Evolutionary conservation across 768 basidiomycete genomes (phyloP), one percentile per base, ranked within the genome.

Genomic region (Pleurotus salmoneostramineus): DNA sequence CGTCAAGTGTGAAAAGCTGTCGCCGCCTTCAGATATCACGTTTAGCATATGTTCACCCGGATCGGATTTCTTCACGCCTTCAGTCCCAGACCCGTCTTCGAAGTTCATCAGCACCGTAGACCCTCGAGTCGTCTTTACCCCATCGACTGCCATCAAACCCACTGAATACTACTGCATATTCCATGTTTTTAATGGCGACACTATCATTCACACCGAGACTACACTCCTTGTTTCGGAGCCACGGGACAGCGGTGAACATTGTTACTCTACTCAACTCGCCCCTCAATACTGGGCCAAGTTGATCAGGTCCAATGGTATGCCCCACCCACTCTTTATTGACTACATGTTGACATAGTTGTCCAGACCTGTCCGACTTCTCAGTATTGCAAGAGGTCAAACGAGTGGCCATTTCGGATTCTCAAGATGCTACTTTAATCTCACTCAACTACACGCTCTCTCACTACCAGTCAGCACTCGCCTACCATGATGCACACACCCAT

Each of bases 221-320:
- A 63, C 69, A 17, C 60, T 57, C 3, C 47, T 70, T 10, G 50
- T 59, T 47, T 58, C 58, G 2, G 37, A 60, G 4, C 59, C 37
- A n/a, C 8, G 60, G 6, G 47, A 55, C 31, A 27, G 50, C 11
- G 42, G 57, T 31, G 17, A 12, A 17, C 60, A 50, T 4, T 59
- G 47, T 36, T 67, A 68, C 56, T 57, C 59, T 35, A 61, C 64
- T 4, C 54, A 56, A 11, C 44, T 71, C 33, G 58, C 70, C 21
- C 70, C 70, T 33, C 43, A 52, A 14, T 69, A 60, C 35, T 71
- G 70, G 70, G 47, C 37, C 4, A 62, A 58, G 2, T n/a, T 71
- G n/a, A 65, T 66, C 48, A 60, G 65, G 11, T 58, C 45, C 4
- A 43, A 50, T 43, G 63, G 69, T 66, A 48, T 56, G 66, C 62